A percentile compares a stretch with the other conserved stretches of the same genome.
Conservation (phyloP, 768 basidiomycete species). For the Xanthoconium purpureum region DNA sequence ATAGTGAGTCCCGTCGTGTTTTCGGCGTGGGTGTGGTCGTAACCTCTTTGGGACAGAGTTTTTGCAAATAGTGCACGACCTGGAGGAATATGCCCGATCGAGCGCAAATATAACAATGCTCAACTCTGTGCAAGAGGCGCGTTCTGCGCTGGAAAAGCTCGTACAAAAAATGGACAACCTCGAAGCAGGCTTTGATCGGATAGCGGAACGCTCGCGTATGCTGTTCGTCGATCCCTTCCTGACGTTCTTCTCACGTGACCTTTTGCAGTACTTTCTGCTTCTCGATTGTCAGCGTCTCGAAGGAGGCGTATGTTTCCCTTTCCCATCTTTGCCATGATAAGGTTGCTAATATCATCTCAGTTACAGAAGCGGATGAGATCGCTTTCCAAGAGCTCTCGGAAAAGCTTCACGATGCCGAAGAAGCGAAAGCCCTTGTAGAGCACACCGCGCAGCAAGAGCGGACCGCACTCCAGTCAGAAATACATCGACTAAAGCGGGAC, state of each 20-base stretch:
- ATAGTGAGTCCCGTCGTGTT: slow-evolving; percentile 58
- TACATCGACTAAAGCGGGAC: slow-evolving; percentile 48
- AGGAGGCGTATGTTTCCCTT: slow-evolving; percentile 58
- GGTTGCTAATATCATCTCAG: slow-evolving; percentile 35
- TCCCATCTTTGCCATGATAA: background rate
- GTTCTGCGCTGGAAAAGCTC: slow-evolving; percentile 61
- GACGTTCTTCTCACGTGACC: slow-evolving; percentile 1
- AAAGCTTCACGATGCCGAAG: slow-evolving; percentile 59
- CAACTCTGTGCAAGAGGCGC: slow-evolving; percentile 60
- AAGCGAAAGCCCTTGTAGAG: slow-evolving; percentile 57
- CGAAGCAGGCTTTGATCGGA: slow-evolving; percentile 78
- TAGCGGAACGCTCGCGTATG: slow-evolving; percentile 82
- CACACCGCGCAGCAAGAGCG: slow-evolving; percentile 58
- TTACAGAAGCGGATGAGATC: slow-evolving; percentile 70
- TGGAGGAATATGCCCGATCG: slow-evolving; percentile 54
- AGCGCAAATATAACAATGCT: slow-evolving; percentile 46
- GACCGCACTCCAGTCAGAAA: slow-evolving; percentile 50
- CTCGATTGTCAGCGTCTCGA: slow-evolving; percentile 63
- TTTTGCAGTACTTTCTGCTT: slow-evolving; percentile 67
- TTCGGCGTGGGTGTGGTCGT: background rate
- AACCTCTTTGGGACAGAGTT: slow-evolving; percentile 43
- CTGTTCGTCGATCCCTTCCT: background rate
- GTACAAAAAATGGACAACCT: slow-evolving; percentile 76
- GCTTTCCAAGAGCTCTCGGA: slow-evolving; percentile 70
- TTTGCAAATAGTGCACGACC: slow-evolving; percentile 58